Base-by-base conservation (phyloP, 306 rosid genomes). In the Herpetospermum pedunculosum region DNA sequence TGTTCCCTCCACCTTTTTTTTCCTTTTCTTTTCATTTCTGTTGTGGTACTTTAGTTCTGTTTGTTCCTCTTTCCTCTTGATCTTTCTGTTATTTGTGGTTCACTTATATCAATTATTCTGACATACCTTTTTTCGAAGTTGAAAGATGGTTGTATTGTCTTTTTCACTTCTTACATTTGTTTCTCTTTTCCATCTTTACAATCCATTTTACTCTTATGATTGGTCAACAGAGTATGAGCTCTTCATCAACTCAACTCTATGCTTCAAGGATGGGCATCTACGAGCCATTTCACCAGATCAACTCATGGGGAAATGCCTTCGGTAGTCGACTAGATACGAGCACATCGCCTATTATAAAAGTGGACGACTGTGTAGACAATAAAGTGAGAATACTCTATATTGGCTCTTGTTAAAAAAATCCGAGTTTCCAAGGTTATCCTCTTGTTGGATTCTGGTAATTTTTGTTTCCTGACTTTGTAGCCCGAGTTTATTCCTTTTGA, bases 251-350 rank as follows among this genome's bases (percentile, higher is more conserved):
- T 43, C 87, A 68, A 79, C 85, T 78, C 67, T 90, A 43, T 76
- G 82, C 65, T 78, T 75, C 53, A 83, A 86, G 78, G 76, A 86
- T 92, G 93, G 93, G 89, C 72, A 81, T 89, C 86, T 91, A 82
- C 30, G 96, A 91, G 85, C 87, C 97, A 57, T 86, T 95, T 82
- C 83, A 80, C 75, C 96, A 89, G 77, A 82, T 88, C 73, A 76
- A 80, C 81, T 85, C 86, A 87, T 95, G 96, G 97, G 84, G 80
- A 26, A 91, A 84, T 67, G 75, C 72, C 83, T 87, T 85, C 34
- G 84, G 82, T 63, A 82, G 79, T 75, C 90, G 81, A 78, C 75
- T 85, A 25, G 85, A 77, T 57, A 34, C 87, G 26, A 75, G 73
- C 44, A 75, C 86, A 79, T 82, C 89, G 21, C 67, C 91, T 71